Base-by-base conservation (phyloP, 1,284 basidiomycete species). In the Sphagnurus paluster region DNA sequence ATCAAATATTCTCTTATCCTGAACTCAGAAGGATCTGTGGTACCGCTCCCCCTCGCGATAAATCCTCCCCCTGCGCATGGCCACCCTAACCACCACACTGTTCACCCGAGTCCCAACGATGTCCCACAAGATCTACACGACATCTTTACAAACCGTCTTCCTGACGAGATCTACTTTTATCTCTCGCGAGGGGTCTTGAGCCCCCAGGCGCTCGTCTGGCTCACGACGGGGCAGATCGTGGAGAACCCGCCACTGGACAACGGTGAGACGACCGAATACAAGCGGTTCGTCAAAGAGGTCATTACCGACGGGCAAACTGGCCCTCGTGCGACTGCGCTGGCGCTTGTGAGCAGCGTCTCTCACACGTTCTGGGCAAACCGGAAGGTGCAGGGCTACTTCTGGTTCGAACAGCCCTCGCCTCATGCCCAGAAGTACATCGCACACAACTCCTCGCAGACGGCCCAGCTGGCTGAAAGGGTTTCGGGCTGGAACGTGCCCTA, bases 81-180 rank as follows among this genome's bases (percentile, higher is more conserved):
- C 11, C 76, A 75, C 54, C 65, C 69, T 24, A 78, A 70, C 53
- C 79, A 80, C 61, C 80, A 83, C 49, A 66, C 71, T n/a, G 78
- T 82, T 55, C 84, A 82, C 56, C 79, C 86, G 38, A 91, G 90
- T 0, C 80, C 87, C 0, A 83, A 86, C 19, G 96, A 98, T 57
- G 84, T 99, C 28, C 96, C 96, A 1, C 67, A 74, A 34, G 96
- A 99, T 69, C 73, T 99, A 29, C 90, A 97, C 63, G 94, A 98
- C 42, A 89, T 99, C 54, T 99, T 98, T 71, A 97, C 94, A 2
- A 79, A 91, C 64, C 87, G 93, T 28, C 77, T 99, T 13, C 96
- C 97, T 0, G 96, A 99, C 68, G 95, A 99, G 64, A 79, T 98
- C 48, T 98, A 96, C 72, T 96, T 89, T 68, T 96, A 98, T 65